phyloP scores from a whole-genome alignment of 495 filamentous ascomycete species.

The Lasiosphaeria ovina region DNA sequence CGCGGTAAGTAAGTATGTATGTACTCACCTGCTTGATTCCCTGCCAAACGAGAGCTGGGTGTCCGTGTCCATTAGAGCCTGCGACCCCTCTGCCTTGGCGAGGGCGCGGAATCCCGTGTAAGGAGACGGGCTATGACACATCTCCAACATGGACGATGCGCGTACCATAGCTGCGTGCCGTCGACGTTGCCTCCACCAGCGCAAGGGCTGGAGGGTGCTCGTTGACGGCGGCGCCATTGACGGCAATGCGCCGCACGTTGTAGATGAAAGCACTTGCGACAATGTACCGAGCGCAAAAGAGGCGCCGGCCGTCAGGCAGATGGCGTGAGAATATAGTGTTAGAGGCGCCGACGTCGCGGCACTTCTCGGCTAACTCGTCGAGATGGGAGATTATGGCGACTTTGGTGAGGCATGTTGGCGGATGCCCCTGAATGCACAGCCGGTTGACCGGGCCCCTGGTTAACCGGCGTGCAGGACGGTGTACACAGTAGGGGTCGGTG shows the following conservation, averaged over 20 bases:
- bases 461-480: constrained; percentile 3
- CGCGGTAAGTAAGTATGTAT: background rate
- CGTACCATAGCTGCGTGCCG: constrained; percentile 47
- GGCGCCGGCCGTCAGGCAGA: constrained; percentile 37
- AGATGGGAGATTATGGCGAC: constrained; percentile 65
- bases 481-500: constrained; percentile 24
- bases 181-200: constrained; percentile 67
- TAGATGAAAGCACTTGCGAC: constrained; percentile 66
- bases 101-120: constrained; percentile 62
- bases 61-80: constrained; percentile 66
- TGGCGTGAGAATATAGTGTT: constrained; percentile 69
- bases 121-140: constrained; percentile 74
- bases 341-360: constrained; percentile 64
- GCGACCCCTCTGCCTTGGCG: constrained; percentile 59
- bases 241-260: constrained; percentile 40
- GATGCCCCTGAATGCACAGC: constrained; percentile 55
- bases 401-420: constrained; percentile 74
- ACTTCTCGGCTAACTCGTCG: constrained; percentile 66
- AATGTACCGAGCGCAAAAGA: constrained; percentile 48
- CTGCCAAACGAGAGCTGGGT: constrained; percentile 65
- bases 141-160: constrained; percentile 65
- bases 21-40: constrained; percentile 60
- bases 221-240: constrained; percentile 34
- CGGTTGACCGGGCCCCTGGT: constrained; percentile 21
- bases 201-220: constrained; percentile 58